Base-by-base conservation (phyloP, 306 rosid species). In the Echinosophora koreensis region DNA sequence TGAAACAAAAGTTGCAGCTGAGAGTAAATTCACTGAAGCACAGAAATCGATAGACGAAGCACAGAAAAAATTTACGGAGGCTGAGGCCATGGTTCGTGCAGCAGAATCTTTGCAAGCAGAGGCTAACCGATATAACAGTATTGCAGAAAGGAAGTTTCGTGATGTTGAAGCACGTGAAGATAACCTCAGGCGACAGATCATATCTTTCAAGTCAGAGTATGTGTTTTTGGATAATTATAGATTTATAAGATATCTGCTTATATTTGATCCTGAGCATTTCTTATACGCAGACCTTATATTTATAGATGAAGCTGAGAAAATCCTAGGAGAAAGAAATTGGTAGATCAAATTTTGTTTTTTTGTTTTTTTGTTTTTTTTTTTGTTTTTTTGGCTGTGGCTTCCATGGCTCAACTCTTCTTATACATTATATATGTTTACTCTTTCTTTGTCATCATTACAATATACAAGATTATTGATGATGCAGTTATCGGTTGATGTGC, bases 81-180 rank as follows among this genome's bases (percentile, higher is more conserved):
- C 97, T 57, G 97, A 89, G 77, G 89, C 84, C 50, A 96, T 87
- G 68, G 59, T 89, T 77, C 91, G 77, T 69, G 83, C 89, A 51
- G 94, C 90, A 3, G 97, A 96, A 85, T 86, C 93, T 67, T 77
- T 92, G 84, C 92, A 89, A 71, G 88, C 73, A 32, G 99, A 96
- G 84, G 90, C 98, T 16, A 80, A 42, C 63, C 85, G 91, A 61
- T 96, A 80, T 85, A 87, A 84, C 66, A 81, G 65, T 77, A 67
- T 86, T 14, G 91, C 99, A 18, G 98, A 96, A 84, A 89, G 99
- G 77, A 92, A 92, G 82, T 85, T 96, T 73, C 93, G 77, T 64
- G 98, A 96, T 84, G 88, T 92, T 73, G 97, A 92, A 85, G 92
- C 91, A 65, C 97, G 97, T 50, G 99, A 92, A 86, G 98, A 96